Conservation (phyloP, 192 early-diverging fungal genomes). For the Coemansia aciculifera region DNA sequence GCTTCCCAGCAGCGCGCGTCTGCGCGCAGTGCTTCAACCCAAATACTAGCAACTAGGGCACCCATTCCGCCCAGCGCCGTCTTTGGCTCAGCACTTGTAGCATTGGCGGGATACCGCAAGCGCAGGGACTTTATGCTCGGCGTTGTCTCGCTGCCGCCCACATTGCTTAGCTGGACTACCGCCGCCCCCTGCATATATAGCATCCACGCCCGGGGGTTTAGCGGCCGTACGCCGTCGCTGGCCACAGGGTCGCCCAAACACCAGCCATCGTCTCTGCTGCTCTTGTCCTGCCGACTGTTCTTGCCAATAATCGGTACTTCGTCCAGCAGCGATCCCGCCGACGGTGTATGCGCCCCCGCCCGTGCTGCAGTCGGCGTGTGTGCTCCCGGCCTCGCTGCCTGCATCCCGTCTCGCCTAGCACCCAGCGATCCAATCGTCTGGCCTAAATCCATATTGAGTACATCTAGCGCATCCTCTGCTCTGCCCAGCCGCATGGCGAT, state of each 20-base stretch:
- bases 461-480: slow-evolving; percentile 48
- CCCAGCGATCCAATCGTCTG: not conserved
- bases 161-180: slow-evolving; percentile 44
- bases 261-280: not conserved
- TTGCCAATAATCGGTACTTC: not conserved
- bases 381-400: not conserved
- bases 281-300: slow-evolving; percentile 8
- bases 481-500: slow-evolving; percentile 51
- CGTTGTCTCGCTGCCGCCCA: slow-evolving; percentile 38
- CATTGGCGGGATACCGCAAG: slow-evolving; percentile 18
- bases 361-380: slow-evolving; percentile 11
- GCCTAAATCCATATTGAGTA: slow-evolving; percentile 20
- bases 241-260: not conserved
- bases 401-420: not conserved
- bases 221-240: slow-evolving; percentile 12
- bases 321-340: slow-evolving; percentile 6
- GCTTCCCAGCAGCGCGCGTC: slow-evolving; percentile 57
- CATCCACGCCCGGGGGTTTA: slow-evolving; percentile 39
- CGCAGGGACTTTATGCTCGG: slow-evolving; percentile 40
- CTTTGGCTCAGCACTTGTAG: not conserved
- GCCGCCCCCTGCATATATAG: slow-evolving; percentile 56
- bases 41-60: slow-evolving; percentile 31
- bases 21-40: slow-evolving; percentile 24
- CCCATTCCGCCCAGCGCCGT: slow-evolving; percentile 34
- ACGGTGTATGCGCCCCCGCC: not conserved